These are phyloP conservation scores for Venturia pyrina DNA, from an alignment of 2,329 filamentous ascomycete species.

Conservation along the genomic window DNA sequence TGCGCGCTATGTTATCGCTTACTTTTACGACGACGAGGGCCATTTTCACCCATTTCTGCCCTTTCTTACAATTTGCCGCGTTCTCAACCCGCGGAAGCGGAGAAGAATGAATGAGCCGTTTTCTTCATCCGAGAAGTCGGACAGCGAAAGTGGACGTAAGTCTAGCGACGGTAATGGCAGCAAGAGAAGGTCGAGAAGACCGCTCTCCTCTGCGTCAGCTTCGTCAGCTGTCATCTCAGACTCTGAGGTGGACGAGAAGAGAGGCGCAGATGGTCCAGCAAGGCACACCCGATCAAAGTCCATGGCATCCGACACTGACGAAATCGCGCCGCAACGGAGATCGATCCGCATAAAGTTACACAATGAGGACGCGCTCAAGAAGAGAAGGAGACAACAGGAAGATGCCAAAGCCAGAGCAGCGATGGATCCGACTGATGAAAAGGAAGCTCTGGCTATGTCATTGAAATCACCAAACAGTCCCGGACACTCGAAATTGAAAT, in stretches of 20 bases:
- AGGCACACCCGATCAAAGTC: constrained; percentile 58
- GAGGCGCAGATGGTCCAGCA: constrained; percentile 28
- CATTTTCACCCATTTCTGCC: constrained; percentile 70
- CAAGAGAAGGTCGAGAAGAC: constrained; percentile 22
- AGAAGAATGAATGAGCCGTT: background rate
- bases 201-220: constrained; percentile 34
- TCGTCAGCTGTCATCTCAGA: constrained; percentile 58
- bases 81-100: constrained; percentile 19
- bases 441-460: constrained; percentile 46
- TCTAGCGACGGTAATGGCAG: constrained; percentile 8
- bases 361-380: constrained; percentile 64
- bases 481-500: constrained; percentile 59
- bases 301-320: constrained; percentile 38
- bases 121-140: background rate
- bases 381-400: constrained; percentile 57
- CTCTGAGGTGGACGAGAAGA: constrained; percentile 50
- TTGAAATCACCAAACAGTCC: constrained; percentile 92
- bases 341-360: constrained; percentile 88
- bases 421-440: constrained; percentile 26
- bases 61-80: constrained; percentile 50
- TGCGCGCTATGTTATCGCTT: constrained; percentile 71
- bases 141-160: background rate
- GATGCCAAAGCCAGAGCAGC: constrained; percentile 21
- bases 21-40: constrained; percentile 72
- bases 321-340: constrained; percentile 57